Conservation (phyloP, 2,329 filamentous ascomycete genomes). For the Phyllachora maydis region DNA sequence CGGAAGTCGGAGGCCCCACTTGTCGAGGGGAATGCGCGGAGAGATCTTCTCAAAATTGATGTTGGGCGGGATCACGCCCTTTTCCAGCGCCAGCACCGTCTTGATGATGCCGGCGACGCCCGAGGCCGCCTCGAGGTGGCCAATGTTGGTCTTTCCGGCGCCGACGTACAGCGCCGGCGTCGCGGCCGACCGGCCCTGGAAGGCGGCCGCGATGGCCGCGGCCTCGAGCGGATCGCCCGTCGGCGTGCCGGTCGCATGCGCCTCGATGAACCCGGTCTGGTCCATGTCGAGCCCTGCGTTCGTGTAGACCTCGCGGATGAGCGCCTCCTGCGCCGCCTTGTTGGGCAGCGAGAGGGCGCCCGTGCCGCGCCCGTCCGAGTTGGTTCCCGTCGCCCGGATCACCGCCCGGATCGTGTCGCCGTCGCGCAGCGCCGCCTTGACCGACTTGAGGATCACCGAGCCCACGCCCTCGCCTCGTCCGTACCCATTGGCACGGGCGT, state of each 20-base stretch:
- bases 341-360: slow-evolving; percentile 2
- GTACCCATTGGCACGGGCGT: slow-evolving; percentile 20
- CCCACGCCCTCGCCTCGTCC: slow-evolving; percentile 26
- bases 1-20: background rate
- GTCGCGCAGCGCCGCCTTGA: slow-evolving; percentile 14
- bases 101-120: slow-evolving; percentile 10
- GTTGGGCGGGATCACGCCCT: slow-evolving; percentile 8
- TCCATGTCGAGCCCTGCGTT: background rate
- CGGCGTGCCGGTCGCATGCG: slow-evolving; percentile 2
- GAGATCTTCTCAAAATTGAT: slow-evolving; percentile 7
- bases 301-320: slow-evolving; percentile 3
- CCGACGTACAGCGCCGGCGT: slow-evolving; percentile 7
- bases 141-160: slow-evolving; percentile 7
- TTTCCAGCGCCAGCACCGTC: slow-evolving; percentile 8
- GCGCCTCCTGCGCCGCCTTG: slow-evolving; percentile 2
- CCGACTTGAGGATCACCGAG: slow-evolving; percentile 19
- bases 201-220: slow-evolving; percentile 1
- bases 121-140: slow-evolving; percentile 8
- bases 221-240: slow-evolving; percentile 3
- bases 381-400: slow-evolving; percentile 9
- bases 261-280: slow-evolving; percentile 2
- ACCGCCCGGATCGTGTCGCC: slow-evolving; percentile 14
- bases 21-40: background rate
- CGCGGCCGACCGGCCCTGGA: slow-evolving; percentile 2
- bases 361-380: slow-evolving; percentile 4